These are phyloP conservation scores for Fabrea salina DNA, from an alignment of 169 alveolate species.

Conservation along the genomic window DNA sequence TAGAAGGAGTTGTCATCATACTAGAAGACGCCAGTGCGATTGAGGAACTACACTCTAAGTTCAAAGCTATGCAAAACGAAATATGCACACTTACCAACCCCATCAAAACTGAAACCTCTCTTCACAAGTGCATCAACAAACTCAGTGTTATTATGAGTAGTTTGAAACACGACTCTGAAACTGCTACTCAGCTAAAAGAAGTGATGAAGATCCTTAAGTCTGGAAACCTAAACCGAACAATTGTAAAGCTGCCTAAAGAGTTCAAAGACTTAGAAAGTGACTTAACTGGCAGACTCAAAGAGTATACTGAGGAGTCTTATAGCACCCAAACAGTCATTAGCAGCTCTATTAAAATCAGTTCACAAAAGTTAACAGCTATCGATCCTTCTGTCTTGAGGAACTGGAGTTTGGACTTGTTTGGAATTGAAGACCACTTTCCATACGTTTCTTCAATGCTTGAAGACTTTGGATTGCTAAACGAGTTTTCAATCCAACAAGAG, in stretches of 20 bases:
- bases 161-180: background rate
- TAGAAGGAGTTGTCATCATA: background rate
- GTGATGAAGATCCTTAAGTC: background rate
- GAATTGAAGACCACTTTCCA: background rate
- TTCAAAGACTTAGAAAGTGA: no score
- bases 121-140: background rate
- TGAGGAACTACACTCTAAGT: slow-evolving; percentile 2
- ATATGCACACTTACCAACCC: background rate
- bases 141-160: background rate
- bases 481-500: background rate
- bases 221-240: background rate
- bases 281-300: no score
- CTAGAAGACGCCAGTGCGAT: slow-evolving; percentile 19
- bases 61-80: slow-evolving; percentile 1
- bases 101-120: slow-evolving; percentile 2
- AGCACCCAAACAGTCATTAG: no score
- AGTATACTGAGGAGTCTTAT: no score
- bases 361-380: no score
- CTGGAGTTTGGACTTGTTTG: background rate
- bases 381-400: no score
- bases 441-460: background rate
- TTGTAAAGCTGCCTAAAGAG: no score
- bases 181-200: background rate
- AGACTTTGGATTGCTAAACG: slow-evolving; percentile 4
- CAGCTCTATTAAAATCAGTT: no score